Percentiles rank a stretch among this genome's conserved stretches.
phyloP scores from a whole-genome alignment of 495 filamentous ascomycete species.

The Neurospora tetrasperma region DNA sequence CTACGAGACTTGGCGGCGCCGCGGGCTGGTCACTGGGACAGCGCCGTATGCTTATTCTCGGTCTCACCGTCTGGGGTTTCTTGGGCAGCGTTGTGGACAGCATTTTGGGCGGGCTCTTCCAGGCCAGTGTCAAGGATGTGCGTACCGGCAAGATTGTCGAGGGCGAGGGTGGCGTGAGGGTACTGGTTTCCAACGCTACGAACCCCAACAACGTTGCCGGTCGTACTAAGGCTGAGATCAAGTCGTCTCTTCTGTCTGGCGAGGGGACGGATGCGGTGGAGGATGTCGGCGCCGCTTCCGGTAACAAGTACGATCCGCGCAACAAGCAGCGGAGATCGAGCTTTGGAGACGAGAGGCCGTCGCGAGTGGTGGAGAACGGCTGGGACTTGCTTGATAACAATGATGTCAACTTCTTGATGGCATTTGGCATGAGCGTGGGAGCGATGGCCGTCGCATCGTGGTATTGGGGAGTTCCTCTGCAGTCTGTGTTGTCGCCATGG shows the following conservation, averaged over 20 bases:
- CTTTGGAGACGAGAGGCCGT: constrained; percentile 49
- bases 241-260: constrained; percentile 25
- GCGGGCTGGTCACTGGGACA: constrained; percentile 37
- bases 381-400: constrained; percentile 84
- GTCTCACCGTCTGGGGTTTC: constrained; percentile 58
- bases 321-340: constrained; percentile 36
- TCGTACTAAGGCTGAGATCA: constrained; percentile 25
- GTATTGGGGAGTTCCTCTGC: constrained; percentile 40
- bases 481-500: constrained; percentile 20
- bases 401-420: constrained; percentile 86
- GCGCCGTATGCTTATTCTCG: constrained; percentile 45
- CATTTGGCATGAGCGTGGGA: constrained; percentile 63
- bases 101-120: constrained; percentile 72
- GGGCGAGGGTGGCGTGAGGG: constrained; percentile 72
- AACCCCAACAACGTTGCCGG: constrained; percentile 9
- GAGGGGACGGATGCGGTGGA: constrained; percentile 28
- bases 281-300: constrained; percentile 2
- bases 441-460: constrained; percentile 57
- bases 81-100: constrained; percentile 79
- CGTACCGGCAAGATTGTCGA: constrained; percentile 80
- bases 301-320: constrained; percentile 29
- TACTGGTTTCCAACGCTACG: constrained; percentile 34
- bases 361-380: constrained; percentile 61
- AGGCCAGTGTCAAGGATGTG: constrained; percentile 78
- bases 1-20: constrained; percentile 23